phyloP scores from a whole-genome alignment of 352 stramenopile species.

The Stramenopiles sp. region DNA sequence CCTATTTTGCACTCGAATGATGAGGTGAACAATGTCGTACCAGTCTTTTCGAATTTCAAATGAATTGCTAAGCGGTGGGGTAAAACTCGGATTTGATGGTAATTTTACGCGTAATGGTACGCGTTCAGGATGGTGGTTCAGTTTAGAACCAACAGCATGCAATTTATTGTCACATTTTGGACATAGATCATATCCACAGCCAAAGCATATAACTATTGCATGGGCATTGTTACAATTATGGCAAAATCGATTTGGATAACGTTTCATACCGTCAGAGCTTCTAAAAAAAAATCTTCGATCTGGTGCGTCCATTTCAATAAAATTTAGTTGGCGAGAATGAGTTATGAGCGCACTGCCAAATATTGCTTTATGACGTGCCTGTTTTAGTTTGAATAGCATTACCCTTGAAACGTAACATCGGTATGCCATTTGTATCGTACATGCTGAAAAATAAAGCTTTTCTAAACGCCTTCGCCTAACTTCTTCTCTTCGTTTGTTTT shows the following conservation, averaged over 20 bases:
- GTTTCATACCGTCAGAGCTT: not conserved
- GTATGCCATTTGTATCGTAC: not conserved
- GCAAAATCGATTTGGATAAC: slow-evolving; percentile 8
- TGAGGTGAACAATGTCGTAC: not conserved
- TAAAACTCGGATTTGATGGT: not conserved
- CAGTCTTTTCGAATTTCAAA: slow-evolving; percentile 9
- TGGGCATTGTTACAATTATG: slow-evolving; percentile 5
- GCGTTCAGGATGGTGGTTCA: not conserved
- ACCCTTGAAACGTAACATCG: not conserved
- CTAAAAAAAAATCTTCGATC: slow-evolving; percentile 9
- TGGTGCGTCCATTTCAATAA: slow-evolving; percentile 11
- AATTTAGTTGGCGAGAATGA: not conserved
- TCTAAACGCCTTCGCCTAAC: not conserved
- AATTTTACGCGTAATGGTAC: slow-evolving; percentile 6
- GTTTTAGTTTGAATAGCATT: not conserved
- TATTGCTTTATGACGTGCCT: not conserved
- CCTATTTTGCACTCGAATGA: not conserved
- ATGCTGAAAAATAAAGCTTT: not conserved
- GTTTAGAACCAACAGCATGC: not conserved
- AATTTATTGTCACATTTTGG: slow-evolving; percentile 5
- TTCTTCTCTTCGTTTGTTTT: slow-evolving; percentile 10
- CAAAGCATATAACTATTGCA: slow-evolving; percentile 12
- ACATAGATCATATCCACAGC: slow-evolving; percentile 1
- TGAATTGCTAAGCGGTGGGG: not conserved
- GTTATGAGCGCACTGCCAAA: not conserved